A percentile compares a stretch with the other conserved stretches of the same genome.
phyloP scores from a whole-genome alignment of 768 basidiomycete species.

The Exsudoporus frostii region DNA sequence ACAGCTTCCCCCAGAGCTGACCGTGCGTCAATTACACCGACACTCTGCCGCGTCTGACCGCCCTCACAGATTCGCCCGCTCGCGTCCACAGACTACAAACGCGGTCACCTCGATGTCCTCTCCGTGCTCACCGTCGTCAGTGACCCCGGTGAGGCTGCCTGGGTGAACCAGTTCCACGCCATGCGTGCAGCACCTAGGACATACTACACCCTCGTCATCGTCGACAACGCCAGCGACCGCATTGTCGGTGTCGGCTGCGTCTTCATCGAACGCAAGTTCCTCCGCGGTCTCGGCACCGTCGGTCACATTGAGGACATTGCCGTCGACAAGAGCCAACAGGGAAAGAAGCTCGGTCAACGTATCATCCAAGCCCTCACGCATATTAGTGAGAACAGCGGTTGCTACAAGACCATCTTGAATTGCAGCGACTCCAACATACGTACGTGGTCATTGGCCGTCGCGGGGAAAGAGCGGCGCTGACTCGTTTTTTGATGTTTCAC shows the following conservation, averaged over 20 bases:
- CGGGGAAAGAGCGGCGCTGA: constrained; percentile 9
- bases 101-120: constrained; percentile 84
- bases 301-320: constrained; percentile 99
- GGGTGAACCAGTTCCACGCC: constrained; percentile 64
- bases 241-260: constrained; percentile 84
- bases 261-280: constrained; percentile 93
- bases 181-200: constrained; percentile 55
- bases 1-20: constrained; percentile 52
- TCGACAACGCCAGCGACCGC: constrained; percentile 67
- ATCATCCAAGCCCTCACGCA: constrained; percentile 83
- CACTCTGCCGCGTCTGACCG: background rate
- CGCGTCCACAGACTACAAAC: constrained; percentile 74
- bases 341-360: constrained; percentile 84
- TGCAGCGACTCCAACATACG: constrained; percentile 90
- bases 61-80: constrained; percentile 81
- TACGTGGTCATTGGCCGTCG: constrained; percentile 42
- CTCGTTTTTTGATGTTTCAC: background rate
- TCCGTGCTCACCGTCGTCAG: constrained; percentile 66
- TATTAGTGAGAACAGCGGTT: constrained; percentile 75
- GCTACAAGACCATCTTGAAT: constrained; percentile 98
- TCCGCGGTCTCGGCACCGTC: constrained; percentile 77
- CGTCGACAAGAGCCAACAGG: constrained; percentile 84
- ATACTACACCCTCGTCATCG: constrained; percentile 85
- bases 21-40: constrained; percentile 1
- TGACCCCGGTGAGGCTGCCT: constrained; percentile 63